Percentiles rank a stretch among this genome's conserved stretches.
phyloP scores from a whole-genome alignment of 345 rosid genomes.

The Corchorus olitorius region DNA sequence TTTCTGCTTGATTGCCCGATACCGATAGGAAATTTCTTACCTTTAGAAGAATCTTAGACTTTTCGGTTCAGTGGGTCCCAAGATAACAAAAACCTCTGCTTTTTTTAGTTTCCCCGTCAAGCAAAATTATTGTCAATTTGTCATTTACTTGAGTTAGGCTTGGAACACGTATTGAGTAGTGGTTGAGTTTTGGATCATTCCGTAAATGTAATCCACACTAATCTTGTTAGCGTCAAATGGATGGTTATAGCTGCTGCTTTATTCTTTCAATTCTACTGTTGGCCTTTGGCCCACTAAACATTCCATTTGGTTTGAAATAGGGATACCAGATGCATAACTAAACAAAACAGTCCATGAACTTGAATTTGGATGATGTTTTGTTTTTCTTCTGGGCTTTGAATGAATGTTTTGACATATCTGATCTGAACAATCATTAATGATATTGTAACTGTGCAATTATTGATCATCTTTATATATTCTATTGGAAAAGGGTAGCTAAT shows the following conservation, averaged over 20 bases:
- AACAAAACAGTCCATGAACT: not conserved
- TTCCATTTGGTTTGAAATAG: not conserved
- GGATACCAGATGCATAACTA: not conserved
- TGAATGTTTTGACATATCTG: not conserved
- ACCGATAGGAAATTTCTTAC: conserved; percentile 26
- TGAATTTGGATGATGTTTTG: not conserved
- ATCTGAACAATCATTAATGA: not conserved
- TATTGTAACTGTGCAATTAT: not conserved
- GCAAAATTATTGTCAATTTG: not conserved
- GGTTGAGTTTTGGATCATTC: not conserved
- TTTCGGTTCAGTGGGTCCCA: conserved; percentile 10
- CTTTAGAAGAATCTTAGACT: conserved; percentile 14
- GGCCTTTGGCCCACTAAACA: not conserved
- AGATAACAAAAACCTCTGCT: not conserved
- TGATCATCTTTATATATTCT: not conserved
- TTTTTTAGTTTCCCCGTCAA: not conserved
- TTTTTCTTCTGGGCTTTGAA: not conserved
- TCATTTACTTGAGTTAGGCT: not conserved
- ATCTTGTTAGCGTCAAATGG: not conserved
- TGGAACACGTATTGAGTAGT: not conserved
- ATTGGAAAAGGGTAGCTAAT: not conserved
- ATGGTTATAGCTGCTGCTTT: not conserved
- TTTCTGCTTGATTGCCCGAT: conserved; percentile 12
- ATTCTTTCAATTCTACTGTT: conserved; percentile 12
- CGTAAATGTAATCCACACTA: not conserved